Base-by-base conservation (phyloP, 192 early-diverging fungal species). In the Jimgerdemannia flammicorona region DNA sequence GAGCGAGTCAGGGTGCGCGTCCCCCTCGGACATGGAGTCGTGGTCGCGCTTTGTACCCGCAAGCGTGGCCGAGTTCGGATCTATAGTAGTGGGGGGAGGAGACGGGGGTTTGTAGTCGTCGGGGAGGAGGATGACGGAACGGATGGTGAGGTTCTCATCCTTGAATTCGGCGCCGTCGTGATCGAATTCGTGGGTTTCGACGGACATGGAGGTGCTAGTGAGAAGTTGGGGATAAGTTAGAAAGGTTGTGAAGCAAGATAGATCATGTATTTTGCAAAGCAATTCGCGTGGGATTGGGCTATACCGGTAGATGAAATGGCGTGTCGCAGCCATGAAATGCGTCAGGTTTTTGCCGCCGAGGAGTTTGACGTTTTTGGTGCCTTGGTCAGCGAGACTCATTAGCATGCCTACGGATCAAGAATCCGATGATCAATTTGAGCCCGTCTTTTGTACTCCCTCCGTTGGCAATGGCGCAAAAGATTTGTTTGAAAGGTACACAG, bases 331-430 rank as follows among this genome's bases (percentile, higher is more conserved):
- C 72, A 98, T 69, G 44, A 90, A 89, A 76, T 96, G 94, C 0
- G 91, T 92, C 73, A 96, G 75, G 73, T 96, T 96, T 74, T 87
- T 86, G 0, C 91, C 92, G 20, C 95, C 96, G 70, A 88, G 84
- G 40, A 98, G 42, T 7, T 80, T 82, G 40, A 96, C 74, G 66
- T 84, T 83, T 59, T 83, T 71, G 59, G 82, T 77, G 10, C 95
- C 94, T 0, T 87, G 84, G 79, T 95, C 95, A 3, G 95, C 89
- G 72, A 97, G 75, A 8, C 95, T 98, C 74, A 99, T 86, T 20
- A 99, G 78, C 93, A 99, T 93, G 40, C 97, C 92, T 93, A 71
- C 8, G 73, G 40, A 70, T n/a, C 11, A 69, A 67, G 43, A 39
- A 73, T 41, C 0, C 3, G 2, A 7, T 70, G 29, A 29, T 29